Base-by-base conservation (phyloP, 1,284 basidiomycete genomes). In the Tilletia indica region DNA sequence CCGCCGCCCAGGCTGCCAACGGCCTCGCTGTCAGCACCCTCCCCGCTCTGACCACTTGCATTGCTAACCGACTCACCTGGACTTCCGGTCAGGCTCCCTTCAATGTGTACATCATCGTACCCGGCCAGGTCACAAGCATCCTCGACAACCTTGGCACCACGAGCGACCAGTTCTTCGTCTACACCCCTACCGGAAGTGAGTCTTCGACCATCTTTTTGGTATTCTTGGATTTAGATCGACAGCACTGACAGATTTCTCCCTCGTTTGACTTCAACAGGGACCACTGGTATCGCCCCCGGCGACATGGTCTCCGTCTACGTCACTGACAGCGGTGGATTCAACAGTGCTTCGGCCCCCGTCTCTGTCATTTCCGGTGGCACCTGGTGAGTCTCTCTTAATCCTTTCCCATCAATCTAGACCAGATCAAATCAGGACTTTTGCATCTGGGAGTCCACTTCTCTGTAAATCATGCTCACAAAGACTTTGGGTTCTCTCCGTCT, bases 1-100 rank as follows among this genome's bases (percentile, higher is more conserved):
- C 21, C 34, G 61, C 38, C 36, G 61, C 61, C 61, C 61, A 64
- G 36, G 34, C 36, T 34, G 8, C 34, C 34, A 39, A 64, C 38
- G 61, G 61, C 36, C 61, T 64, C 36, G 39, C 61, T 14, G 61
- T 64, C 61, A 36, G n/a, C 34, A 64, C 68, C 45, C 68, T 69
- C 38, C 38, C 63, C 8, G 42, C 19, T 31, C 19, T 69, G 21
- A 64, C 68, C 31, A 69, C 51, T 16, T 69, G 48, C 34, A 34
- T 38, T 9, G 31, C 36, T 14, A 69, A 56, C 68, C 68, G 58
- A 19, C 51, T 68, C 12, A 21, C 45, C 38, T 61, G 58, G 68
- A 38, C 45, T n/a, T 36, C 34, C 51, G 68, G 58, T 47, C 19
- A 8, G 4, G 48, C 67, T 19, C 54, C 54, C 14, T 68, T 16